phyloP scores from a whole-genome alignment of 139 green algal species.

The Spirogloea muscicola region DNA sequence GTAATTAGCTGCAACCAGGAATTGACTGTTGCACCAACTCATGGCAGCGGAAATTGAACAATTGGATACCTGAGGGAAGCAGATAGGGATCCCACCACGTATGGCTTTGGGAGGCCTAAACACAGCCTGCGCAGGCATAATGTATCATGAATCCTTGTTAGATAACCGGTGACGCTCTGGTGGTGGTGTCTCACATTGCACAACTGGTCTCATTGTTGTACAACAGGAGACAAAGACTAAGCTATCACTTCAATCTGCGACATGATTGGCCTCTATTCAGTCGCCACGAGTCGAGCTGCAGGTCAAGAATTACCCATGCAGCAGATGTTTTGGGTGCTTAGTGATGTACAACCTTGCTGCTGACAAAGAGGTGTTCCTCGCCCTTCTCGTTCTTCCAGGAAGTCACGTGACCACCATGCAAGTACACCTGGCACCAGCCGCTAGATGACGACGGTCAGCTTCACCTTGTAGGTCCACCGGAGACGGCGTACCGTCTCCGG shows the following conservation, averaged over 20 bases:
- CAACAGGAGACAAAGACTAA: too few species aligned
- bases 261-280: too few species aligned
- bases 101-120: slow-evolving; percentile 57
- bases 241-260: too few species aligned
- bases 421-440: slow-evolving; percentile 39
- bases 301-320: neutral
- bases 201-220: neutral
- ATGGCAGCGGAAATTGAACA: too few species aligned
- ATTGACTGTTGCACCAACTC: too few species aligned
- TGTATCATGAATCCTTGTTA: neutral
- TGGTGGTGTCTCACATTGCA: neutral
- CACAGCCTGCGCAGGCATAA: slow-evolving; percentile 27
- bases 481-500: too few species aligned
- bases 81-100: slow-evolving; percentile 53
- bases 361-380: slow-evolving; percentile 39
- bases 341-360: slow-evolving; percentile 39
- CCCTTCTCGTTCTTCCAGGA: slow-evolving; percentile 28
- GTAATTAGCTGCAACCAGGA: too few species aligned
- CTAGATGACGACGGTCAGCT: too few species aligned
- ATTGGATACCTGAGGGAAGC: slow-evolving; percentile 56
- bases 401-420: slow-evolving; percentile 39
- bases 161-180: neutral
- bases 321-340: neutral
- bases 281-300: too few species aligned
- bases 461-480: too few species aligned